These are phyloP conservation scores for Boletus sp. DNA, from an alignment of 768 basidiomycete species.

Conservation along the genomic window DNA sequence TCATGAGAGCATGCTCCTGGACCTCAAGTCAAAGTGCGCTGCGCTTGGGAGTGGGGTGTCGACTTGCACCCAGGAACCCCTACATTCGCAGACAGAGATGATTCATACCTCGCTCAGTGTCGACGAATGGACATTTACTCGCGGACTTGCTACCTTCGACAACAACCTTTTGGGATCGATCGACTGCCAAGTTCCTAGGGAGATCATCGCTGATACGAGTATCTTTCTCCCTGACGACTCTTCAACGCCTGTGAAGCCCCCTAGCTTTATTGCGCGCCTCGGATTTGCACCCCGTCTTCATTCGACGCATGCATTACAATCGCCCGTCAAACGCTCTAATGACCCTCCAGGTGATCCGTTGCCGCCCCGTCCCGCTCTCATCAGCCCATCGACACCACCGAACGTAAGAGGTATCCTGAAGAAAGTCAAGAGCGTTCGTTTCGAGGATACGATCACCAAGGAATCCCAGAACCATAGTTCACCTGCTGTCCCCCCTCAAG, in stretches of 20 bases:
- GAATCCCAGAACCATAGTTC: not conserved
- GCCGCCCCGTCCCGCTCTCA: constrained; percentile 21
- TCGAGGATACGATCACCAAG: constrained; percentile 22
- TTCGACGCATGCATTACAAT: not conserved
- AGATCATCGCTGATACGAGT: constrained; percentile 2
- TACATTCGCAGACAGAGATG: not conserved
- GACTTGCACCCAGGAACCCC: constrained; percentile 8
- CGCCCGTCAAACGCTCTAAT: constrained; percentile 2
- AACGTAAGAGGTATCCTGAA: constrained; percentile 38
- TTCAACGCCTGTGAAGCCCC: constrained; percentile 10
- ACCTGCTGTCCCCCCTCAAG: not conserved
- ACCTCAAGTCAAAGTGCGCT: constrained; percentile 33
- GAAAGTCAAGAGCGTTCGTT: constrained; percentile 39
- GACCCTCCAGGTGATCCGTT: constrained; percentile 21
- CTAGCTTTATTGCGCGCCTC: not conserved
- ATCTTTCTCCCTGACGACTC: constrained; percentile 11
- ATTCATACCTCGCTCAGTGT: constrained; percentile 14
- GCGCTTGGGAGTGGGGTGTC: constrained; percentile 18
- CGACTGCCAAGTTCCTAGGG: constrained; percentile 1
- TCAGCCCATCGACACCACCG: constrained; percentile 26
- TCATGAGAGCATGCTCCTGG: constrained; percentile 36
- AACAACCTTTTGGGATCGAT: constrained; percentile 11
- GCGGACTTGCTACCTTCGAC: constrained; percentile 28
- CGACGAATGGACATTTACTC: constrained; percentile 38
- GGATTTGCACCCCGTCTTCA: not conserved